phyloP scores from a whole-genome alignment of 148 eudicot genomes.

The Cornus florida region DNA sequence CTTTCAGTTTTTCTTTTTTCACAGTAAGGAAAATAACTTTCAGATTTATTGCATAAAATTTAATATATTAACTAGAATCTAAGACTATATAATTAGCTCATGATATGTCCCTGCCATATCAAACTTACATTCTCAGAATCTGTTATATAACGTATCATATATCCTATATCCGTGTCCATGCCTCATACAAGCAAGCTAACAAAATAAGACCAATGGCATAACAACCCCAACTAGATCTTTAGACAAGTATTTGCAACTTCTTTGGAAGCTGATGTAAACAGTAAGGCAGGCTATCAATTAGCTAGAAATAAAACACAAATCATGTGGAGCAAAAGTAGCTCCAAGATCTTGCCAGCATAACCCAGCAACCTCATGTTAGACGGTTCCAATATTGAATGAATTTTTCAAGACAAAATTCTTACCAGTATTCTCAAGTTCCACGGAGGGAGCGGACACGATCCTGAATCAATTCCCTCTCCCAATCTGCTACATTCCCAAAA shows the following conservation, averaged over 20 bases:
- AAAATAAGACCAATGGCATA: background rate
- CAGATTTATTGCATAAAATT: background rate
- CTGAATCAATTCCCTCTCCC: conserved; percentile 86
- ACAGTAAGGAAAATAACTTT: background rate
- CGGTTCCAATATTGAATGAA: no score
- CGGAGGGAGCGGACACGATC: conserved; percentile 77
- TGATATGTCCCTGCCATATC: background rate
- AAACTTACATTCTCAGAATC: background rate
- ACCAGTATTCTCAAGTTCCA: conserved; percentile 40
- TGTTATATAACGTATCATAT: background rate
- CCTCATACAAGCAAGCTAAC: background rate
- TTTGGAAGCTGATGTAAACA: no score
- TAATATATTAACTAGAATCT: no score
- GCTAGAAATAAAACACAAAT: no score
- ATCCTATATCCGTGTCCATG: background rate
- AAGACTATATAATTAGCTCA: no score
- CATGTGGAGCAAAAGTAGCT: no score
- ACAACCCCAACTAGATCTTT: no score
- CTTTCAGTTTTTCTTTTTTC: no score
- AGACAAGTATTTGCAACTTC: no score
- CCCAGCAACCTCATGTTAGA: no score
- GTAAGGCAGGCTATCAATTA: no score
- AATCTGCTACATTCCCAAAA: conserved; percentile 70
- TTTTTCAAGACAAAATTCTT: background rate
- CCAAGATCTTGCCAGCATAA: no score